Evolutionary conservation across 139 green algal species (phyloP).

Genomic region (Mesostigma viride): DNA sequence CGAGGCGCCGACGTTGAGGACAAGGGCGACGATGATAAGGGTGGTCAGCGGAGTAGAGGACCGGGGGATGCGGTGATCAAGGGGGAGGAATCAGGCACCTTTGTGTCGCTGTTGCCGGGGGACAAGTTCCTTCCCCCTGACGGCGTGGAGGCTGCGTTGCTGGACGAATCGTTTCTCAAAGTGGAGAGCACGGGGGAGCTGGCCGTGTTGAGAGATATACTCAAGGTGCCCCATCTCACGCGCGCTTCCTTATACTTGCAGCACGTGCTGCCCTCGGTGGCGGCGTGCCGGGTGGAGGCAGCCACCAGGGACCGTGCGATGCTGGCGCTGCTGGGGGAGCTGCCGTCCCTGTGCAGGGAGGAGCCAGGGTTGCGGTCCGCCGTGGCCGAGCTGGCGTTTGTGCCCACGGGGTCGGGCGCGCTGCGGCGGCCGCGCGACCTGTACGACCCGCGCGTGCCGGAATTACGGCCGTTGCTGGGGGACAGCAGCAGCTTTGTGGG

Average conservation of each 20-base stretch:
- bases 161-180: conserved; percentile 36
- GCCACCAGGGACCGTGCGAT: not conserved
- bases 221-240: conserved; percentile 37
- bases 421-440: conserved; percentile 25
- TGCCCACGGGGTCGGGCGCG: conserved; percentile 34
- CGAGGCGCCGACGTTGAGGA: too few species aligned
- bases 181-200: conserved; percentile 31
- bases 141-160: conserved; percentile 34
- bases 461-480: conserved; percentile 54
- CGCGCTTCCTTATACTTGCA: conserved; percentile 25
- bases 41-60: too few species aligned
- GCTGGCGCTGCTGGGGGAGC: conserved; percentile 17
- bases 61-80: too few species aligned
- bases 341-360: conserved; percentile 4
- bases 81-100: too few species aligned
- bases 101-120: too few species aligned
- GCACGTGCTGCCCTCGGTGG: conserved; percentile 15
- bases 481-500: conserved; percentile 40
- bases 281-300: not conserved
- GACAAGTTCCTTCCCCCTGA: conserved; percentile 36
- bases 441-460: conserved; percentile 53
- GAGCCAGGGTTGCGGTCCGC: conserved; percentile 7
- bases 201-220: conserved; percentile 26
- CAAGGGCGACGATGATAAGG: too few species aligned
- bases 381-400: conserved; percentile 36